Evolutionary conservation across 164 flowering plant genomes (phyloP), one percentile per base, ranked within the genome.

Genomic region (Echeveria elegans): DNA sequence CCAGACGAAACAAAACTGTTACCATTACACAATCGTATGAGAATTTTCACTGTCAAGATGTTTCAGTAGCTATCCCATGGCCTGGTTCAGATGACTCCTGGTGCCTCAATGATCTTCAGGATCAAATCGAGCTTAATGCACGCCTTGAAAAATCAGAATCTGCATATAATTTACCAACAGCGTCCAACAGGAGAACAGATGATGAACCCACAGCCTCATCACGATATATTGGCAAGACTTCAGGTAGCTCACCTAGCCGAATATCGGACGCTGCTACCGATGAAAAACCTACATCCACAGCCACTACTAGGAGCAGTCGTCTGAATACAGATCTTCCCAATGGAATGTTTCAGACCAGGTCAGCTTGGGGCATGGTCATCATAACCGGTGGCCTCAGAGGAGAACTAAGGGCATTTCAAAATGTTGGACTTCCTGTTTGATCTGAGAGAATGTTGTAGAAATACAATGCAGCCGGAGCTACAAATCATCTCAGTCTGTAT

Each of bases 341-440:
- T 60, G 86, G 80, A 43, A 9, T 78, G 28, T 75, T 36, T 36
- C 83, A 76, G 21, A 77, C 72, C 67, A 74, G 74, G 64, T 74
- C 92, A 19, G 96, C 92, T 23, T 88, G 93, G 96, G 92, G 94
- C 31, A 76, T 95, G 94, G 97, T 88, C 68, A 86, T 95, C 73
- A 93, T 95, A 47, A 88, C 97, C 52, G 99, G 96, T 16, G 87
- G 96, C 53, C 85, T 85, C 28, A 73, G 82, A 77, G 99, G 99
- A 16, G 90, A 92, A 72, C 84, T 95, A 66, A 82, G 81, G 76
- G 79, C 87, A 64, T 95, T 82, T 73, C 99, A 92, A 67, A 95
- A 95, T 77, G 88, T 92, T 75, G 99, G 99, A 62, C 72, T 89
- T 77, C 96, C 99, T 0, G 77, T 89, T 77, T 85, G 87, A 56